Percentiles rank a stretch among this genome's conserved stretches.
phyloP scores from a whole-genome alignment of 1,284 basidiomycete genomes.

The Lignosus rhinocerotis region DNA sequence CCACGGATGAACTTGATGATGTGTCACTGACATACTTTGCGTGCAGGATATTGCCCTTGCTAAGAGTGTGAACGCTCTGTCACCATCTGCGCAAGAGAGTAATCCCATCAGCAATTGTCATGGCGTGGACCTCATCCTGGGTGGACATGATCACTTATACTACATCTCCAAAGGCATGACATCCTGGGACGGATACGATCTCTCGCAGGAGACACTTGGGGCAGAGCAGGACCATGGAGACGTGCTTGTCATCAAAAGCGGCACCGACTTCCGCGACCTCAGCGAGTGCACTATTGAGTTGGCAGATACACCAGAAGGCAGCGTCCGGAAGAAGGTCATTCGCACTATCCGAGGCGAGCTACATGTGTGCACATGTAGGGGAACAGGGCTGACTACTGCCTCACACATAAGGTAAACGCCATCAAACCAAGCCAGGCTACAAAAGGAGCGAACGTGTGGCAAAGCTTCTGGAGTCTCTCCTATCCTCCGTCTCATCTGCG shows the following conservation, averaged over 20 bases:
- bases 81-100: constrained; percentile 51
- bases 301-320: constrained; percentile 57
- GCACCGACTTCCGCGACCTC: constrained; percentile 89
- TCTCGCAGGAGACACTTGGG: constrained; percentile 59
- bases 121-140: constrained; percentile 84
- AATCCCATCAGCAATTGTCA: constrained; percentile 54
- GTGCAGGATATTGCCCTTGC: constrained; percentile 67
- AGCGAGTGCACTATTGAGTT: constrained; percentile 74
- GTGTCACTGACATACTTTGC: neutral
- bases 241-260: constrained; percentile 80
- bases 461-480: constrained; percentile 62
- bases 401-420: constrained; percentile 56
- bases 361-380: neutral
- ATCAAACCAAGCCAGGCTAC: constrained; percentile 60
- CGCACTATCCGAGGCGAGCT: constrained; percentile 58
- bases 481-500: constrained; percentile 72
- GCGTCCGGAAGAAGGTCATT: constrained; percentile 70
- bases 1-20: neutral
- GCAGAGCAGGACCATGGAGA: constrained; percentile 77
- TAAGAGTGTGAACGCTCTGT: constrained; percentile 62
- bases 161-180: constrained; percentile 78
- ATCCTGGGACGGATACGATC: constrained; percentile 73
- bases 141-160: constrained; percentile 91
- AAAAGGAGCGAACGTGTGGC: constrained; percentile 61
- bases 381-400: neutral